phyloP scores from a whole-genome alignment of 73 alveolate genomes.

The Tetrahymena elliotti region DNA sequence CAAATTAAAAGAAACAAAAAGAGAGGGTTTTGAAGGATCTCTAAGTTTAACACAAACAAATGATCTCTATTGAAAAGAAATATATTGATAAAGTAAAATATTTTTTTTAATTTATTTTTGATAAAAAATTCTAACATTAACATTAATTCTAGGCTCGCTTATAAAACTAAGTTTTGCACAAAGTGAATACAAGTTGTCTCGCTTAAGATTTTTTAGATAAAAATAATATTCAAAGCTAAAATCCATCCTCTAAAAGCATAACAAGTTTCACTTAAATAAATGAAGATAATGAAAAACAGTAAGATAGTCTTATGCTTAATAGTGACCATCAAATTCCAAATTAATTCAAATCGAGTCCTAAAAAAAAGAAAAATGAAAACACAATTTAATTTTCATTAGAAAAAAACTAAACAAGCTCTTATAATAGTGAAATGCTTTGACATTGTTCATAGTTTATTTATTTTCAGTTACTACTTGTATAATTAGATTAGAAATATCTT shows the following conservation, averaged over 20 bases:
- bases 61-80: neutral
- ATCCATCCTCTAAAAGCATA: neutral
- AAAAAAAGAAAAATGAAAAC: neutral
- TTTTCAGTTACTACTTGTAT: too few relatives aligned
- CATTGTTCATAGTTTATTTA: too few relatives aligned
- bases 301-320: neutral
- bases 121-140: too few relatives aligned
- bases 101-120: neutral
- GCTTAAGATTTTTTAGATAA: neutral
- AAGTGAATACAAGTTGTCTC: neutral
- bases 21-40: neutral
- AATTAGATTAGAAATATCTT: too few relatives aligned
- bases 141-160: neutral
- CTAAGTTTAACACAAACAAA: neutral
- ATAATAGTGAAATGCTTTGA: neutral
- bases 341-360: neutral
- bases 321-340: neutral
- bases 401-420: neutral
- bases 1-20: neutral
- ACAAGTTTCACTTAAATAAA: neutral
- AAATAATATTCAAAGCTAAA: neutral
- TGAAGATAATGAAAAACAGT: neutral
- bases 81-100: neutral
- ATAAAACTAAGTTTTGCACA: neutral
- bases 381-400: neutral